Conservation (phyloP, 768 basidiomycete species). For the Pholiota microspora region DNA sequence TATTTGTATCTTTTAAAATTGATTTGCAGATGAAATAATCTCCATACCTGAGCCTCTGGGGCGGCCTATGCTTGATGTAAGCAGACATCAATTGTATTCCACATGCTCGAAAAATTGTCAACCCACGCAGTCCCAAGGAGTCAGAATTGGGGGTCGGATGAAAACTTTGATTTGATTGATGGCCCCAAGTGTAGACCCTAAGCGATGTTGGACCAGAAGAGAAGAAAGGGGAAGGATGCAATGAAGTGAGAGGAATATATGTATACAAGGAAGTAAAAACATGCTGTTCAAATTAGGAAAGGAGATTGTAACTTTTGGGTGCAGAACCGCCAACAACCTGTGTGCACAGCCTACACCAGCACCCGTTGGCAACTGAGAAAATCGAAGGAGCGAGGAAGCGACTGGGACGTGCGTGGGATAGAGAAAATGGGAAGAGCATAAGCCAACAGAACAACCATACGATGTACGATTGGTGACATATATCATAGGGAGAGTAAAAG, state of each 20-base stretch:
- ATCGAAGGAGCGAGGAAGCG: conserved; percentile 7
- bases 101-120: neutral
- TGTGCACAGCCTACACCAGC: neutral
- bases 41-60: neutral
- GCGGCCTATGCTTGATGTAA: too few species aligned
- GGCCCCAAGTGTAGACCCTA: neutral
- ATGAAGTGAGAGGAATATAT: conserved; percentile 7
- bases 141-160: conserved; percentile 8
- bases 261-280: conserved; percentile 9
- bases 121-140: neutral
- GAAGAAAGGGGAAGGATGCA: conserved; percentile 1
- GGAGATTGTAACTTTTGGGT: neutral
- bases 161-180: conserved; percentile 15
- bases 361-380: neutral
- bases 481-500: conserved; percentile 7
- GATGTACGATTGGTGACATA: conserved; percentile 2
- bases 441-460: neutral
- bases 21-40: too few species aligned
- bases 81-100: neutral
- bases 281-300: conserved; percentile 3
- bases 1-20: too few species aligned
- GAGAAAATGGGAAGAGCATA: neutral
- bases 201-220: neutral
- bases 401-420: conserved; percentile 2
- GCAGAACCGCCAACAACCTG: too few species aligned